Percentiles rank a stretch among this genome's conserved stretches.
These are phyloP conservation scores for Xenoacremonium recifei DNA, from an alignment of 2,329 filamentous ascomycete genomes.

Conservation along the genomic window DNA sequence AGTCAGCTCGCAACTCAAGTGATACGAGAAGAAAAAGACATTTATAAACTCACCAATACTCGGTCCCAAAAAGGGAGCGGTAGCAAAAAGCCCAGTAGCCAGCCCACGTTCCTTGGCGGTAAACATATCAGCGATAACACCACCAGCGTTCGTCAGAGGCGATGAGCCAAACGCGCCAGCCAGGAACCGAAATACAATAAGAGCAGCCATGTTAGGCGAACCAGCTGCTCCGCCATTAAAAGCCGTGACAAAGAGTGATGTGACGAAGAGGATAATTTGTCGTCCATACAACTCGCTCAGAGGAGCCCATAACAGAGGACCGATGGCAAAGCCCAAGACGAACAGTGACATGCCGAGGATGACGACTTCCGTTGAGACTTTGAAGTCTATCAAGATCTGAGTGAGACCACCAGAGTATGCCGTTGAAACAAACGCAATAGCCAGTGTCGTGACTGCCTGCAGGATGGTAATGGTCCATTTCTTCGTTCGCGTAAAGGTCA, in stretches of 20 bases:
- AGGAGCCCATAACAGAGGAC: conserved; percentile 65
- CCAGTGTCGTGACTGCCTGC: conserved; percentile 65
- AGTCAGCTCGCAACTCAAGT: neutral
- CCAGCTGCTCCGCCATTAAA: conserved; percentile 62
- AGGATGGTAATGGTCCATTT: conserved; percentile 67
- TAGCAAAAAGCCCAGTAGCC: conserved; percentile 59
- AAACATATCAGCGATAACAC: conserved; percentile 65
- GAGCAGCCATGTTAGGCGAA: conserved; percentile 53
- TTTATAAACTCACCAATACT: conserved; percentile 42
- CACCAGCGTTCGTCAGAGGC: conserved; percentile 61
- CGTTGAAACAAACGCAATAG: conserved; percentile 67
- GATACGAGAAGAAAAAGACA: neutral
- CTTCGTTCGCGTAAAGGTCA: conserved; percentile 52
- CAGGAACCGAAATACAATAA: conserved; percentile 70
- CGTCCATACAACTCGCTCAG: conserved; percentile 63
- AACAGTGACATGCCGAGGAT: conserved; percentile 65
- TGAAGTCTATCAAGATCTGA: conserved; percentile 55
- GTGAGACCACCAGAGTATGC: conserved; percentile 60
- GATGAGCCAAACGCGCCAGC: conserved; percentile 62
- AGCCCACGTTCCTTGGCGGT: conserved; percentile 51
- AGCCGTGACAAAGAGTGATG: conserved; percentile 55
- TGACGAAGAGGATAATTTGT: conserved; percentile 57
- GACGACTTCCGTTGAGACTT: conserved; percentile 48
- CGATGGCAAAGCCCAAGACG: conserved; percentile 60
- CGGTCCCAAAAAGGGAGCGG: conserved; percentile 64